phyloP scores from a whole-genome alignment of 2,329 filamentous ascomycete genomes.

The Aspergillus fischeri region DNA sequence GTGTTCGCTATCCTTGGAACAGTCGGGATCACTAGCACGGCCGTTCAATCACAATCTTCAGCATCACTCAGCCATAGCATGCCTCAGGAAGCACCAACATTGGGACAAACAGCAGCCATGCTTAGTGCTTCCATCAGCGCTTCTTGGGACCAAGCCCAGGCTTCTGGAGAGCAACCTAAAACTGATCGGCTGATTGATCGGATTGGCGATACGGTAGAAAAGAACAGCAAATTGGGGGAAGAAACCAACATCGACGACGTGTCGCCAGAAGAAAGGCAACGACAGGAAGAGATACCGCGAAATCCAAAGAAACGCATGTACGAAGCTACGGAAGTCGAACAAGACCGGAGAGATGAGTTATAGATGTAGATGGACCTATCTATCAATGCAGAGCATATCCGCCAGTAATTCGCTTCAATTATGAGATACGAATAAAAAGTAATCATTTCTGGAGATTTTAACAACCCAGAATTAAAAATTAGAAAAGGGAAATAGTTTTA shows the following conservation, averaged over 20 bases:
- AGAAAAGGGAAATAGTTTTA: background rate
- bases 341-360: conserved; percentile 36
- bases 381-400: background rate
- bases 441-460: background rate
- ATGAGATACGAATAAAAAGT: background rate
- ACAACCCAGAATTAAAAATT: background rate
- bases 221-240: conserved; percentile 18
- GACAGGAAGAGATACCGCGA: conserved; percentile 36
- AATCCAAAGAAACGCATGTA: conserved; percentile 50
- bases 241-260: conserved; percentile 31
- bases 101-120: conserved; percentile 19
- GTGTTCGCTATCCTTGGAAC: conserved; percentile 54
- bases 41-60: conserved; percentile 23
- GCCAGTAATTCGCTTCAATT: background rate
- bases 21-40: conserved; percentile 39
- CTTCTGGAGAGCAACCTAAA: conserved; percentile 17
- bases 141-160: conserved; percentile 19
- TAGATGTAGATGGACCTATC: conserved; percentile 18
- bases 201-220: conserved; percentile 39
- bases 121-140: conserved; percentile 12
- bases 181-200: conserved; percentile 38
- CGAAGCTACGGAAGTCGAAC: conserved; percentile 35
- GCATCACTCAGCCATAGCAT: conserved; percentile 15
- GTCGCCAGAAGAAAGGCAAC: conserved; percentile 31
- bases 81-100: conserved; percentile 12